Conservation (phyloP, 345 rosid species). For the Corchorus capsularis region DNA sequence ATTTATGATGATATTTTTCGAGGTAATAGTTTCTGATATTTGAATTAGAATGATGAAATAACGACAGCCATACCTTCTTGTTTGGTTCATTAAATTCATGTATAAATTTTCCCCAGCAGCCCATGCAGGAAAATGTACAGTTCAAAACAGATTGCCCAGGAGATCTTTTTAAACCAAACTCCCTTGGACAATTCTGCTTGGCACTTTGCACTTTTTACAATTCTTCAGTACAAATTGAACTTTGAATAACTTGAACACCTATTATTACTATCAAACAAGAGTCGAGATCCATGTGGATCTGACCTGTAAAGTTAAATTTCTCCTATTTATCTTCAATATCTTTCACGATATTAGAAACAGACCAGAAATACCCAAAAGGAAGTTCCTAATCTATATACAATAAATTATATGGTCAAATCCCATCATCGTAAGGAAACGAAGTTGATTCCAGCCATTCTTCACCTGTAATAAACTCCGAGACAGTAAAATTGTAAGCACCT, state of each 20-base stretch:
- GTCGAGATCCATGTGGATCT: constrained; percentile 9
- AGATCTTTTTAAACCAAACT: neutral
- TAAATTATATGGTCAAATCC: constrained; percentile 36
- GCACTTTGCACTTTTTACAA: constrained; percentile 4
- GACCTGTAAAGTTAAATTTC: constrained; percentile 6
- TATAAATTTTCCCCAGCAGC: neutral
- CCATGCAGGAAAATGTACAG: neutral
- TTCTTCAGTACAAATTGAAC: neutral
- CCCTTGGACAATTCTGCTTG: constrained; percentile 2
- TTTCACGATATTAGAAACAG: neutral
- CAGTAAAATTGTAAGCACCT: constrained; percentile 67
- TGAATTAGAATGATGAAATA: neutral
- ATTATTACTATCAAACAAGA: neutral
- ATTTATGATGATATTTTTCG: neutral
- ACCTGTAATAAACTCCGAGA: constrained; percentile 65
- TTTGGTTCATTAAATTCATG: neutral
- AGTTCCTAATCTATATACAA: neutral
- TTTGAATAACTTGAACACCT: neutral
- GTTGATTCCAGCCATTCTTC: constrained; percentile 82
- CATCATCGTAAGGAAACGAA: constrained; percentile 70
- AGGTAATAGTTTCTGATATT: neutral
- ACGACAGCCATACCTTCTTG: neutral
- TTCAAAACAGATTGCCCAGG: neutral
- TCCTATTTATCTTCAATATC: neutral
- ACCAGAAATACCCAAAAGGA: neutral